Percentiles rank a stretch among this genome's conserved stretches.
phyloP scores from a whole-genome alignment of 139 green algal genomes.

The Coelastrella sp. region DNA sequence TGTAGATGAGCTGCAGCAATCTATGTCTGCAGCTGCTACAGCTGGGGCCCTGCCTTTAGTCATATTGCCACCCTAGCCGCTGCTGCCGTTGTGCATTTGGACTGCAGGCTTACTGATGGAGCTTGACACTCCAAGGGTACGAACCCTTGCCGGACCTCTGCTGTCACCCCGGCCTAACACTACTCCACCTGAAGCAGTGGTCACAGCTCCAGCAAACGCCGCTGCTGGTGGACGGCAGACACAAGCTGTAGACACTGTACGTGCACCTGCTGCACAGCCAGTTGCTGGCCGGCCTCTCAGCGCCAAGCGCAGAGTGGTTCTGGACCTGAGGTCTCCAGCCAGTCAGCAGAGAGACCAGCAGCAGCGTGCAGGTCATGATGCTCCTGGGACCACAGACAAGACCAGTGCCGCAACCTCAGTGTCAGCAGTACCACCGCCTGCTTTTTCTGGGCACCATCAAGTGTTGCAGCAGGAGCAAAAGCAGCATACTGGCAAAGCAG shows the following conservation, averaged over 20 bases:
- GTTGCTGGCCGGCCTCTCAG: background rate
- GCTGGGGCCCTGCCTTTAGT: no score
- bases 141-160: background rate
- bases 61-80: no score
- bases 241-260: background rate
- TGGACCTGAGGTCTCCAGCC: background rate
- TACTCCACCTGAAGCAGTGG: background rate
- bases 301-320: background rate
- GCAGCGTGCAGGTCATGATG: background rate
- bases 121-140: slow-evolving; percentile 25
- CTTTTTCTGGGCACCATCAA: background rate
- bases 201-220: background rate
- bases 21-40: background rate
- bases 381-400: background rate
- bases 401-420: background rate
- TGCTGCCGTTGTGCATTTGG: no score
- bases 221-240: background rate
- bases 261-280: background rate
- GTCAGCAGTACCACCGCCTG: background rate
- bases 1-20: no score
- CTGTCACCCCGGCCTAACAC: background rate
- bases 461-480: no score
- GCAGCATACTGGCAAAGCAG: background rate
- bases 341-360: background rate
- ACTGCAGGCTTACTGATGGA: slow-evolving; percentile 36